These are phyloP conservation scores for Tricholomella constricta DNA, from an alignment of 768 basidiomycete genomes.

Conservation along the genomic window DNA sequence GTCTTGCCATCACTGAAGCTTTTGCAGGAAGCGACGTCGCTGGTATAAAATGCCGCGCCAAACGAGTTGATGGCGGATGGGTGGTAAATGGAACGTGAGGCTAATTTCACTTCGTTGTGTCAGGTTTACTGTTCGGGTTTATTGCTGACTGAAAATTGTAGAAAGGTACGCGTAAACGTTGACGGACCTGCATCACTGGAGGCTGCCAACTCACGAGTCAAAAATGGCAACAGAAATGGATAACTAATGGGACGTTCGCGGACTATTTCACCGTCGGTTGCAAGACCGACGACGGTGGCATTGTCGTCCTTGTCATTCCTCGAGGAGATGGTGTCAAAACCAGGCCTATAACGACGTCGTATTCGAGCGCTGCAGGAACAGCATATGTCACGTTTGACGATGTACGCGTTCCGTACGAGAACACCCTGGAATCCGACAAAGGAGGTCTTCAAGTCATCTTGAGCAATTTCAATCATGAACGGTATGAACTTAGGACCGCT, in stretches of 20 bases:
- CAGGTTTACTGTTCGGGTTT: background rate
- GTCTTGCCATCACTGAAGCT: conserved; percentile 83
- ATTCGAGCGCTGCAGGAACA: conserved; percentile 62
- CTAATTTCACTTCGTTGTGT: background rate
- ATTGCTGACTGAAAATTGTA: background rate
- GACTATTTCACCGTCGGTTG: conserved; percentile 73
- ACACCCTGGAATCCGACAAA: conserved; percentile 65
- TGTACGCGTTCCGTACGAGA: conserved; percentile 66
- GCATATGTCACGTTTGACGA: conserved; percentile 59
- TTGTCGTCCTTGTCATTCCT: conserved; percentile 30
- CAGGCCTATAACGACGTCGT: conserved; percentile 57
- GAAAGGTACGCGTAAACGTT: background rate
- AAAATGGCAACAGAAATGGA: conserved; percentile 60
- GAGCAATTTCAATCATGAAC: conserved; percentile 92
- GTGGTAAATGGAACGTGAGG: conserved; percentile 80
- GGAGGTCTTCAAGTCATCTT: conserved; percentile 41
- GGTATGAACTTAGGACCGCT: conserved; percentile 59
- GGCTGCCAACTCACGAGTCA: background rate
- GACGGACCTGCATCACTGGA: background rate
- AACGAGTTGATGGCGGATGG: conserved; percentile 71
- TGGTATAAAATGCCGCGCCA: conserved; percentile 72
- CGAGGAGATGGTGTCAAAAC: conserved; percentile 65
- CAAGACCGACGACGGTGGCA: conserved; percentile 47
- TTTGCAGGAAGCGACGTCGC: conserved; percentile 79
- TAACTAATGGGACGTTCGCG: conserved; percentile 74